Percentiles rank a stretch among this genome's conserved stretches.
These are phyloP conservation scores for Auricularia sp. DNA, from an alignment of 768 basidiomycete genomes.

Conservation along the genomic window DNA sequence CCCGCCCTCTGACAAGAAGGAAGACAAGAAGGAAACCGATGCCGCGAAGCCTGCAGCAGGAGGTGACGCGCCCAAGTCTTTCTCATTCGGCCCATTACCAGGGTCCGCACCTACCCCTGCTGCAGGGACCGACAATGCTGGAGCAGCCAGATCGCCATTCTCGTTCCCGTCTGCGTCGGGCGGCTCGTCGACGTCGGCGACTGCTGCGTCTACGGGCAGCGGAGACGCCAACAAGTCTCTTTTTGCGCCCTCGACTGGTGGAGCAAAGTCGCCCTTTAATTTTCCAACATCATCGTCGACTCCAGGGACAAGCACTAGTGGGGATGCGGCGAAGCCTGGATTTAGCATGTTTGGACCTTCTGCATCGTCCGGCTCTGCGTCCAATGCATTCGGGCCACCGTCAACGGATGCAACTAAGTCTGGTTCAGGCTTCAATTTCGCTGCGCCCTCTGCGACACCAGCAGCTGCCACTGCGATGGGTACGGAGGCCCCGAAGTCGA, in stretches of 20 bases:
- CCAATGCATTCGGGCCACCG: background rate
- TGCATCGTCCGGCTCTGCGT: background rate
- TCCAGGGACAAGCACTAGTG: too few species aligned
- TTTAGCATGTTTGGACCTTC: too few species aligned
- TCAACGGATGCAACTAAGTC: background rate
- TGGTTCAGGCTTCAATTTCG: background rate
- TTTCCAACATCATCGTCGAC: too few species aligned
- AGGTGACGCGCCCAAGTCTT: too few species aligned
- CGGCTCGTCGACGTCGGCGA: background rate
- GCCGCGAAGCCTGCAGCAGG: background rate
- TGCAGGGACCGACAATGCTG: background rate
- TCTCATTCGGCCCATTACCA: background rate
- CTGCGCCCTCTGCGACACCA: too few species aligned
- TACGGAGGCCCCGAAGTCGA: too few species aligned
- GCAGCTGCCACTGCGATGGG: too few species aligned
- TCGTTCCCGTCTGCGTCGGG: background rate
- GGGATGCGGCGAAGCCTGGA: too few species aligned
- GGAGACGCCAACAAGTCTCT: background rate
- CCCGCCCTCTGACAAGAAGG: background rate
- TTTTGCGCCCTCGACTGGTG: background rate
- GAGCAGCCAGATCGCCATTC: background rate
- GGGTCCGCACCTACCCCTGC: background rate
- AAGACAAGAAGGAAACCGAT: background rate
- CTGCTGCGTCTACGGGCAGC: background rate
- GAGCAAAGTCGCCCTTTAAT: background rate